Evolutionary conservation across 2,329 filamentous ascomycete species (phyloP), one percentile per base, ranked within the genome.

Genomic region (Fusarium sarcochroum): DNA sequence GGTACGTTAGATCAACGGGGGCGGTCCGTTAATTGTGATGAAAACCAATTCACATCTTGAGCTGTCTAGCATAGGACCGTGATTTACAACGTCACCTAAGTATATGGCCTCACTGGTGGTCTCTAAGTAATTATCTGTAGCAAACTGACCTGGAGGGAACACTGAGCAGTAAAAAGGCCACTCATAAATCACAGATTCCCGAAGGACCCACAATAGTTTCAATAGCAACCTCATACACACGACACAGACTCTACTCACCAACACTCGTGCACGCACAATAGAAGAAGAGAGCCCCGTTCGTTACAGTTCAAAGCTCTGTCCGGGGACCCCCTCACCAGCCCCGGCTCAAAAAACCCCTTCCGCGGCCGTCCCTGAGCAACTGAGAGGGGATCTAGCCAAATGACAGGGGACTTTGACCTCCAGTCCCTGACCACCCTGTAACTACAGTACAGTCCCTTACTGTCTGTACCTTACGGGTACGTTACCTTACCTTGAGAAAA

Each of bases 341-440:
- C 42, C 50, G 41, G 45, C 34, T 45, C 32, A 52, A 51, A 30
- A 58, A 48, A 47, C 34, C 38, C 50, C 47, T 68, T 65, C 65
- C 54, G 54, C 46, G 34, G 65, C 60, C 38, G 48, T 62, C 41
- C 23, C 41, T 56, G 38, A 52, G 40, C 21, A 47, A 57, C 48
- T 47, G 30, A 32, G 48, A 42, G 41, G 40, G 34, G 46, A 52
- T 46, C 47, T 50, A 48, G 15, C 45, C 34, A 71, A 75, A 74
- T 70, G 74, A 78, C 78, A 79, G 73, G 76, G 76, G 76, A 51
- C 63, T 48, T 59, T 46, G 57, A 56, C 42, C 58, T 66, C 51
- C 41, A 63, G 53, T 60, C 60, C 66, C 56, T 70, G 58, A 56
- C 63, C 60, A 63, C 23, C 23, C 60, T 59, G 50, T 61, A 52